Evolutionary conservation across 352 stramenopile species (phyloP).

Genomic region (Globisporangium middletonii): DNA sequence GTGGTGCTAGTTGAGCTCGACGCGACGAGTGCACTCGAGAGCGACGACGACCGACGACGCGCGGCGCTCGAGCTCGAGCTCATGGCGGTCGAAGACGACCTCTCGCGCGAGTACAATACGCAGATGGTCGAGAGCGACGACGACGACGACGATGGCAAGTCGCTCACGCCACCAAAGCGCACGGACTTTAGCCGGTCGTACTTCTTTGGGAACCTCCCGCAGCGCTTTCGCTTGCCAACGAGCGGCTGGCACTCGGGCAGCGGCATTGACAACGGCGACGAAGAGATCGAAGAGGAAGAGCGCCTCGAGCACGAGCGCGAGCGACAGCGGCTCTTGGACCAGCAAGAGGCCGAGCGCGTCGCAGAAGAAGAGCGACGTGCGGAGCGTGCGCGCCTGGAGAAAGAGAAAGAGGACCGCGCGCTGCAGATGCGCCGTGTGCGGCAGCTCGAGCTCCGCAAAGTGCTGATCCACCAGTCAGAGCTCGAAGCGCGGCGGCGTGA

Average conservation of each 20-base stretch:
- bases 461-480: slow-evolving; percentile 47
- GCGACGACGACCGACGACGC: background rate
- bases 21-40: background rate
- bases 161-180: slow-evolving; percentile 40
- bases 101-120: slow-evolving; percentile 25
- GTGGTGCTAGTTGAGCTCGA: background rate
- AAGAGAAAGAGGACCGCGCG: slow-evolving; percentile 55
- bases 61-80: slow-evolving; percentile 18
- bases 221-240: slow-evolving; percentile 31
- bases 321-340: slow-evolving; percentile 50
- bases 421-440: slow-evolving; percentile 40
- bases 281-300: slow-evolving; percentile 70
- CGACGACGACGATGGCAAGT: slow-evolving; percentile 44
- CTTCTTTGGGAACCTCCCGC: slow-evolving; percentile 62
- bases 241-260: slow-evolving; percentile 48
- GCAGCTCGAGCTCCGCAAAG: slow-evolving; percentile 51
- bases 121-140: slow-evolving; percentile 23
- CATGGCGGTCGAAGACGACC: slow-evolving; percentile 29
- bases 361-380: slow-evolving; percentile 46
- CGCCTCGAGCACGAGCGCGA: slow-evolving; percentile 46
- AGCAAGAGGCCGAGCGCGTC: slow-evolving; percentile 51
- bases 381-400: slow-evolving; percentile 45
- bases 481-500: slow-evolving; percentile 32
- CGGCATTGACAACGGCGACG: slow-evolving; percentile 64
- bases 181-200: slow-evolving; percentile 66